phyloP scores from a whole-genome alignment of 2,329 filamentous ascomycete species.

The Verticillium zaregamsianum region DNA sequence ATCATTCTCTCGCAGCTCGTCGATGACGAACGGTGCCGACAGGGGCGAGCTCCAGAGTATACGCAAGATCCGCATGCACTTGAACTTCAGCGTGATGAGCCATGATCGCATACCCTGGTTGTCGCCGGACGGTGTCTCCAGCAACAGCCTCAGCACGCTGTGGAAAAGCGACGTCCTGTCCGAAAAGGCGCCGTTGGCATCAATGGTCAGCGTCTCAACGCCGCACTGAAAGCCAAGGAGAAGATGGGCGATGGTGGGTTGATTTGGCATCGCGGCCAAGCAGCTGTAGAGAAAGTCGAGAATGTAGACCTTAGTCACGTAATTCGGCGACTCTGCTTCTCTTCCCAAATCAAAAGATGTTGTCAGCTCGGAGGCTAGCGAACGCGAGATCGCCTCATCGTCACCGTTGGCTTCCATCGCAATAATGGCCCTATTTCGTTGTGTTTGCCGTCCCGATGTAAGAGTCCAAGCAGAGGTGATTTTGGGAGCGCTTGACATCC shows the following conservation, averaged over 20 bases:
- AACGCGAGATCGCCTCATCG: conserved; percentile 72
- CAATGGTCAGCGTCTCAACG: conserved; percentile 63
- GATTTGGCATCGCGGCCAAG: conserved; percentile 67
- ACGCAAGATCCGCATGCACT: conserved; percentile 68
- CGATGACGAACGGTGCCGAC: conserved; percentile 69
- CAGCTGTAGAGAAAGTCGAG: conserved; percentile 83
- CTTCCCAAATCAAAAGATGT: conserved; percentile 68
- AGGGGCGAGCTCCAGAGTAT: conserved; percentile 81
- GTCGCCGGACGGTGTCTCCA: conserved; percentile 63
- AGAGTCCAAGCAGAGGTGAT: conserved; percentile 65
- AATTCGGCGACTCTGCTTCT: conserved; percentile 65
- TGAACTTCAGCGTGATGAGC: conserved; percentile 65
- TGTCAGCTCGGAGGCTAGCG: conserved; percentile 65
- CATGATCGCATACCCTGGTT: conserved; percentile 60
- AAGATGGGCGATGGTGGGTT: conserved; percentile 85
- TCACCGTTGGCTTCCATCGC: conserved; percentile 81
- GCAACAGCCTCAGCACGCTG: conserved; percentile 66
- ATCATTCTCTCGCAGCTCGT: conserved; percentile 74
- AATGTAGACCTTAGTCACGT: conserved; percentile 77
- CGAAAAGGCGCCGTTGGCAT: conserved; percentile 66
- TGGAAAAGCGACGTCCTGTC: conserved; percentile 77
- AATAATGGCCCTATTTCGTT: conserved; percentile 81
- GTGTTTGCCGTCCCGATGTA: conserved; percentile 24
- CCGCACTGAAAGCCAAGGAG: conserved; percentile 83
- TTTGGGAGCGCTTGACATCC: conserved; percentile 78